Conservation (phyloP, 371 early-diverging fungal genomes). For the Circinella umbellata region DNA sequence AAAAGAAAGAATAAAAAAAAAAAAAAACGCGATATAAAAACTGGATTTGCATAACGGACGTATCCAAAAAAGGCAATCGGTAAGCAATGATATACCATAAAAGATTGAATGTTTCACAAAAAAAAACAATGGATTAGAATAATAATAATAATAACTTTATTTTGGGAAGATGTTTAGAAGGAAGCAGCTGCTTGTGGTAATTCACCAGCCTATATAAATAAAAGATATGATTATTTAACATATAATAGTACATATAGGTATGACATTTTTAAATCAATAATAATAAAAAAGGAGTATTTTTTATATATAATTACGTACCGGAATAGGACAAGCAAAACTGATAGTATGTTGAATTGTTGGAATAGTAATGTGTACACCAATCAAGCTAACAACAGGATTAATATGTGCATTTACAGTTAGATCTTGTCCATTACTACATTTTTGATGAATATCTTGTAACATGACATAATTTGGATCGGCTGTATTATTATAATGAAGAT, state of each 20-base stretch:
- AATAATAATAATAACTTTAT: too few relatives aligned
- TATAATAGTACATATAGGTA: too few relatives aligned
- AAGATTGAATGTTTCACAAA: too few relatives aligned
- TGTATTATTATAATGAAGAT: conserved; percentile 8
- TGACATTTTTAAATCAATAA: too few relatives aligned
- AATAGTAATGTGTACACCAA: conserved; percentile 16
- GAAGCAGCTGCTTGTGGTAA: not conserved
- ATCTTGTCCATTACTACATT: conserved; percentile 7
- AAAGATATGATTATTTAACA: not conserved
- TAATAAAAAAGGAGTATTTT: not conserved
- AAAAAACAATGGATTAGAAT: too few relatives aligned
- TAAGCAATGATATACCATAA: not conserved
- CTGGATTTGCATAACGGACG: not conserved
- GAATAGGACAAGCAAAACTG: conserved; percentile 18
- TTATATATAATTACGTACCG: not conserved
- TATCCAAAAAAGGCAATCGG: not conserved
- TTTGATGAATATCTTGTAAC: conserved; percentile 9
- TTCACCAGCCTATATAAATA: not conserved
- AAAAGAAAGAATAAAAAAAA: not conserved
- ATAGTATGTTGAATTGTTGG: conserved; percentile 14
- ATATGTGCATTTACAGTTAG: conserved; percentile 29
- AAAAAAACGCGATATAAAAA: not conserved
- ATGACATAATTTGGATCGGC: conserved; percentile 10
- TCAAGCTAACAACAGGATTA: conserved; percentile 3
- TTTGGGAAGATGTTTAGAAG: not conserved